Evolutionary conservation across 1,284 basidiomycete species (phyloP).

Genomic region (Hortiboletus rubellus): DNA sequence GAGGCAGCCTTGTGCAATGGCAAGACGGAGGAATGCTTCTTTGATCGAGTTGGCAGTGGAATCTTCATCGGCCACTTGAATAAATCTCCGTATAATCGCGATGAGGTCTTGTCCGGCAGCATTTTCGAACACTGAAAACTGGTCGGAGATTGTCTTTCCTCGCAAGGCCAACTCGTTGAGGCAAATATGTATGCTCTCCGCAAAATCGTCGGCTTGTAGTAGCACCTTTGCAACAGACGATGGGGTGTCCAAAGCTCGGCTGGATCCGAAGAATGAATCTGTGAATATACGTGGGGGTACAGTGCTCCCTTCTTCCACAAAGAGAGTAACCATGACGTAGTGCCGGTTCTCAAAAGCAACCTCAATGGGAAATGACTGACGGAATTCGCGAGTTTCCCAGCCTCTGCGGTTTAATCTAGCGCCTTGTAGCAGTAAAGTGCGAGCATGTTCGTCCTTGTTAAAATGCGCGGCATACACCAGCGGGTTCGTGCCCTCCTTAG

Average conservation of each 20-base stretch:
- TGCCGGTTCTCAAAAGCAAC: not conserved
- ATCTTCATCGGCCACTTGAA: not conserved
- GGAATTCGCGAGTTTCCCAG: not conserved
- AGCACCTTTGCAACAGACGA: not conserved
- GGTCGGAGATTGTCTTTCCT: too few species aligned
- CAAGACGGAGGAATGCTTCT: too few species aligned
- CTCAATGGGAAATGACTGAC: not conserved
- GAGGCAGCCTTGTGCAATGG: not conserved
- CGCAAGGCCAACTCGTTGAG: too few species aligned
- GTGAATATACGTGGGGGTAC: not conserved
- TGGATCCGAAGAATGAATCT: not conserved
- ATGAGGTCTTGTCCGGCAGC: not conserved
- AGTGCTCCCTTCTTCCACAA: not conserved
- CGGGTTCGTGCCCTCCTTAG: not conserved
- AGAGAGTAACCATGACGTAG: not conserved
- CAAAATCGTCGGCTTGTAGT: not conserved
- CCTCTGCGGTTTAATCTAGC: not conserved
- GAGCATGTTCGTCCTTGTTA: not conserved
- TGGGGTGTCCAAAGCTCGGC: too few species aligned
- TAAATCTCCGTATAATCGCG: not conserved
- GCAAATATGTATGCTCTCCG: not conserved
- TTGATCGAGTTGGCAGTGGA: too few species aligned
- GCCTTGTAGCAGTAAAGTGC: not conserved
- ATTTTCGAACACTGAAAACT: not conserved
- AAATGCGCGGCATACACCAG: not conserved